phyloP scores from a whole-genome alignment of 371 early-diverging fungal genomes.

The Mortierella sp. region DNA sequence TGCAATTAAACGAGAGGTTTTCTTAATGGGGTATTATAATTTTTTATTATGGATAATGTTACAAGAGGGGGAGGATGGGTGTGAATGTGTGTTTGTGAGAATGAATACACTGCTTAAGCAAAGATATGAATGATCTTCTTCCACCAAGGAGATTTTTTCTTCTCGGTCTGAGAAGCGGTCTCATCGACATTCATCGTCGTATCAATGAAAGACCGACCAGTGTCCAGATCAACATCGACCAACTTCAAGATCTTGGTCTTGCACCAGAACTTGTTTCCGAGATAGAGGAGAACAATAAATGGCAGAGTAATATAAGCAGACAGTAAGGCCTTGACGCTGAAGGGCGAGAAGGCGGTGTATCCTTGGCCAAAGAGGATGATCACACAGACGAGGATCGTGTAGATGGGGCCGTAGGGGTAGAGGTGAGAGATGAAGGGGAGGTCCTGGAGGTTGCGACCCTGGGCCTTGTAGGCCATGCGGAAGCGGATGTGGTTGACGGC shows the following conservation, averaged over 20 bases:
- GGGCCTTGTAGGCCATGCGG: conserved; percentile 78
- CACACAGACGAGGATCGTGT: conserved; percentile 64
- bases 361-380: conserved; percentile 77
- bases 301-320: conserved; percentile 44
- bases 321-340: conserved; percentile 22
- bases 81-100: not conserved
- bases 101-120: not conserved
- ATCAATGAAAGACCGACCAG: conserved; percentile 53
- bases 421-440: conserved; percentile 78
- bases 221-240: conserved; percentile 66
- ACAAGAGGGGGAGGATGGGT: not conserved
- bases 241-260: conserved; percentile 64
- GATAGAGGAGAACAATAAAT: conserved; percentile 37
- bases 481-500: conserved; percentile 81
- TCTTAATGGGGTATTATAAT: not conserved
- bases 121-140: not conserved
- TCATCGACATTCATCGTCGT: not conserved
- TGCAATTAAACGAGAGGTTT: not conserved
- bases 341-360: conserved; percentile 56
- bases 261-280: conserved; percentile 66
- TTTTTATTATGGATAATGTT: conserved; percentile 5
- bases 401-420: conserved; percentile 77
- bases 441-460: conserved; percentile 72
- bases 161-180: not conserved
- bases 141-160: not conserved